Percentiles rank a stretch among this genome's conserved stretches.
phyloP scores from a whole-genome alignment of 2,329 filamentous ascomycete species.

The Bimuria novae-zelandiae region DNA sequence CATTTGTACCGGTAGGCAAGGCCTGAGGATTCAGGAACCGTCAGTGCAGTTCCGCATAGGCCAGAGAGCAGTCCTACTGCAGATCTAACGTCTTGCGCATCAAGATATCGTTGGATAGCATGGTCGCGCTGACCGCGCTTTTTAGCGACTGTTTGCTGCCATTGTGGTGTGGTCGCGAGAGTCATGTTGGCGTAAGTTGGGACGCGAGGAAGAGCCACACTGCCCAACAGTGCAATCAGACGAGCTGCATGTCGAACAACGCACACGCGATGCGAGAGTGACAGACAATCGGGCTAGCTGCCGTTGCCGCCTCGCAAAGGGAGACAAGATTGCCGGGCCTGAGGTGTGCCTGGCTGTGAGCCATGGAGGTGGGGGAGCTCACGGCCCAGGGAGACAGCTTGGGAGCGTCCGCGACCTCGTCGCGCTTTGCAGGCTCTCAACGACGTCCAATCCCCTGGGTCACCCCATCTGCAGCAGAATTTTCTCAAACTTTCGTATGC shows the following conservation, averaged over 20 bases:
- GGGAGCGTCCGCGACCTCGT: conserved; percentile 20
- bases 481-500: conserved; percentile 18
- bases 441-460: no score
- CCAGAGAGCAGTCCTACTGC: background rate
- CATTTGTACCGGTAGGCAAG: conserved; percentile 7
- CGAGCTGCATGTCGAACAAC: background rate
- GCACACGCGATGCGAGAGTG: background rate
- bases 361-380: conserved; percentile 30
- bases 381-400: conserved; percentile 13
- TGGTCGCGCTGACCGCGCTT: conserved; percentile 34
- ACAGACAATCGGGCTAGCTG: background rate
- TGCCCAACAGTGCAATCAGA: background rate
- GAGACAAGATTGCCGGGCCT: no score
- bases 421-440: conserved; percentile 6
- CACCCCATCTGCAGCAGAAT: conserved; percentile 30
- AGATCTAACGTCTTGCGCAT: conserved; percentile 6
- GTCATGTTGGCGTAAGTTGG: conserved; percentile 20
- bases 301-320: no score
- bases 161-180: conserved; percentile 21
- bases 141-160: conserved; percentile 30
- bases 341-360: background rate
- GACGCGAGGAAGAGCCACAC: background rate
- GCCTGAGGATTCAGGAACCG: conserved; percentile 19
- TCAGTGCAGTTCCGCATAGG: conserved; percentile 13
- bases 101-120: conserved; percentile 28